Percentiles rank a stretch among this genome's conserved stretches.
Evolutionary conservation across 768 basidiomycete species (phyloP).

Genomic region (Punctularia strigosozonata): DNA sequence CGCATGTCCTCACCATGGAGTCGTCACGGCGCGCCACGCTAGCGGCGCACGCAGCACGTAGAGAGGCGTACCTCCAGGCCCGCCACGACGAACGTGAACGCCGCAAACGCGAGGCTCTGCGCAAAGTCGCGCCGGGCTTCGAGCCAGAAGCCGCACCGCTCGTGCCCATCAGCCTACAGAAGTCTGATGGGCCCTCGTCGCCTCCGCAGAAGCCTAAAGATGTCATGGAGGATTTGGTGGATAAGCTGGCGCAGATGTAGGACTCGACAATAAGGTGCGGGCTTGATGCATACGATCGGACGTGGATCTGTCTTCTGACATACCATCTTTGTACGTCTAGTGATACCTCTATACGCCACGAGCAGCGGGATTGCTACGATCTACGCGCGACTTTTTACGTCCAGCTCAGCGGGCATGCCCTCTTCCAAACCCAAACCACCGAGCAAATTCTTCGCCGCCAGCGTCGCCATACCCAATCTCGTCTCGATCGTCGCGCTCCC

Average conservation of each 20-base stretch:
- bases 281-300: too few relatives aligned
- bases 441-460: conserved; percentile 60
- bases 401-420: conserved; percentile 44
- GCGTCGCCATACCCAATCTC: conserved; percentile 66
- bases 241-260: conserved; percentile 64
- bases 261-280: too few relatives aligned
- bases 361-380: too few relatives aligned
- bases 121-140: conserved; percentile 76
- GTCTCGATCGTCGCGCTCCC: conserved; percentile 86
- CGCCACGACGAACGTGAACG: conserved; percentile 73
- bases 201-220: conserved; percentile 22
- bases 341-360: too few relatives aligned
- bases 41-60: conserved; percentile 49
- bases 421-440: conserved; percentile 39
- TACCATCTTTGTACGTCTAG: too few relatives aligned
- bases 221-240: conserved; percentile 77
- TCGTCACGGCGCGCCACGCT: conserved; percentile 60
- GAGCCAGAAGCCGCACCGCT: conserved; percentile 52
- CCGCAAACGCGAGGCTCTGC: conserved; percentile 49
- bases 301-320: too few relatives aligned
- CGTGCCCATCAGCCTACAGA: conserved; percentile 32
- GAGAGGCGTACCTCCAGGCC: conserved; percentile 57
- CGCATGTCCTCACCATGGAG: conserved; percentile 68
- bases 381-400: conserved; percentile 18
- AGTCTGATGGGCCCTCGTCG: too few relatives aligned